Base-by-base conservation (phyloP, 306 rosid genomes). In the Neltuma alba region DNA sequence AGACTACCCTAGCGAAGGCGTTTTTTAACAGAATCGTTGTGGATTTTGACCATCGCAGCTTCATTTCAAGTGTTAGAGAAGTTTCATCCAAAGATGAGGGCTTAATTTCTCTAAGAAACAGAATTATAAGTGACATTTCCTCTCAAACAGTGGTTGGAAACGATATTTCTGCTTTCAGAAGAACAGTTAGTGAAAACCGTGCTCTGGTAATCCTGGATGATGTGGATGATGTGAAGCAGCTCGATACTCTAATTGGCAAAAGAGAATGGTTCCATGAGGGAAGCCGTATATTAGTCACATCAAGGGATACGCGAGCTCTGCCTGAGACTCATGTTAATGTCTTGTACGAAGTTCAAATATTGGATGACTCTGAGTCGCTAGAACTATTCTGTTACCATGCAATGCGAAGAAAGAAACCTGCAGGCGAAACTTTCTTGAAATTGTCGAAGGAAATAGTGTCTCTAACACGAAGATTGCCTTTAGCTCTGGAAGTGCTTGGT, bases 401-500 rank as follows among this genome's bases (percentile, higher is more conserved):
- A 7, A 47, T 77, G 31, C 54, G 88, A 82, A 83, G 80, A 81
- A 79, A 79, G 25, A 45, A 37, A n/a, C 91, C 91, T 16, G 16
- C 71, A 27, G 79, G 45, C 25, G 6, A 50, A 0, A 55, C 14
- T 6, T 83, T 81, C 36, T 1, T n/a, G 27, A 18, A 67, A 1
- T 37, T 85, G 15, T 83, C 88, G 4, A 14, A 79, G 14, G 33
- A 87, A 65, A 90, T 87, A 66, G 88, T 90, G 67, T 50, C 67
- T 27, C 81, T 83, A 3, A 87, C 92, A 9, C 86, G 89, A 58
- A 77, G 87, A 18, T 37, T 91, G 28, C 94, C 94, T 10, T 57
- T 91, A 81, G 92, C 95, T 25, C 13, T 91, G 69, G 91, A 91
- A 80, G 86, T 88, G 12, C 83, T 88, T 62, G 95, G 92, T 9